Evolutionary conservation across 768 basidiomycete species (phyloP).

Genomic region (Cystobasidium ongulense): DNA sequence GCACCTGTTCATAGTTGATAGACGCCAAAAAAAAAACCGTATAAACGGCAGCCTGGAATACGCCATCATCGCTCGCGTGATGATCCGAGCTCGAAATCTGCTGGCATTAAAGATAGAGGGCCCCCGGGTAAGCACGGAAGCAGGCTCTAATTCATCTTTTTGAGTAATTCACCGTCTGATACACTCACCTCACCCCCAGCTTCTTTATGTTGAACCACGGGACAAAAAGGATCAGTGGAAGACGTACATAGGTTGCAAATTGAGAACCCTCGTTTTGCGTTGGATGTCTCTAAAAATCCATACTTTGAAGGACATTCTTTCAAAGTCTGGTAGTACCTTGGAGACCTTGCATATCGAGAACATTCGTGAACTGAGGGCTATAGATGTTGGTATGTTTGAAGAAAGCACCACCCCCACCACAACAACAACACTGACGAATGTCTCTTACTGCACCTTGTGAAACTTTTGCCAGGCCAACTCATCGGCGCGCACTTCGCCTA

Average conservation of each 20-base stretch:
- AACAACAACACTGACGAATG: background rate
- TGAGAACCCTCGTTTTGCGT: background rate
- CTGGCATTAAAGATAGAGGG: background rate
- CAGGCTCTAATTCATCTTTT: background rate
- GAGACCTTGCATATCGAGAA: background rate
- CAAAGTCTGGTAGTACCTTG: background rate
- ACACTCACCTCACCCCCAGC: background rate
- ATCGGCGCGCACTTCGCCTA: background rate
- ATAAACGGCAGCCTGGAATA: background rate
- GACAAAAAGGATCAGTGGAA: background rate
- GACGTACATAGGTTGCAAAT: background rate
- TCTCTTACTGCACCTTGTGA: background rate
- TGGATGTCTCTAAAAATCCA: background rate
- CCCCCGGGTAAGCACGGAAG: background rate
- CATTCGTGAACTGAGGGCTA: background rate
- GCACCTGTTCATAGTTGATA: too few species aligned
- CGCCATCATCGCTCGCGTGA: background rate
- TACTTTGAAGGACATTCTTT: background rate
- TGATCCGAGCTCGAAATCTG: background rate
- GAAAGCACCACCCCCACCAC: too few species aligned
- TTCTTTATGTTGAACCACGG: background rate
- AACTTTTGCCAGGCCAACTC: background rate
- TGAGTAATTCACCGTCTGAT: too few species aligned
- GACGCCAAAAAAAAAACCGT: too few species aligned
- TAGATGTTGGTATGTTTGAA: background rate